Conservation (phyloP, 768 basidiomycete species). For the Phaeotremella skinneri region DNA sequence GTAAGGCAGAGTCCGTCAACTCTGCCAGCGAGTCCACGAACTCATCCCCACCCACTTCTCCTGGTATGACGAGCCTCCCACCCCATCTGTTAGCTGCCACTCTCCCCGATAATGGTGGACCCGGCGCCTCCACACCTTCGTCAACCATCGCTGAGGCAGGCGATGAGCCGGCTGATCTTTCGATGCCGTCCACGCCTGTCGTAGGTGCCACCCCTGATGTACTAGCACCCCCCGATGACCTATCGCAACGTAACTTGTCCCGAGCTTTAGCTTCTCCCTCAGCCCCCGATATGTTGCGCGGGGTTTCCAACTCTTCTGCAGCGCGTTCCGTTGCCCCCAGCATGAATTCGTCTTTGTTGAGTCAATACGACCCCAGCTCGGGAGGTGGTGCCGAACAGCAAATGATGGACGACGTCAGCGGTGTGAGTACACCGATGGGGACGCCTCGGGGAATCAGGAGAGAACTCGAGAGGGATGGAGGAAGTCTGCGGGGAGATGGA, state of each 20-base stretch:
- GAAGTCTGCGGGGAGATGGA: constrained; percentile 20
- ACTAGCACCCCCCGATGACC: constrained; percentile 29
- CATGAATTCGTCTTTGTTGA: constrained; percentile 16
- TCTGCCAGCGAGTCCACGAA: constrained; percentile 27
- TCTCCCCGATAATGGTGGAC: constrained; percentile 29
- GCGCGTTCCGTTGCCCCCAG: constrained; percentile 14
- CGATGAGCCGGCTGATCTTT: constrained; percentile 27
- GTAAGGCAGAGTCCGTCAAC: constrained; percentile 13
- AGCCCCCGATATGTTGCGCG: constrained; percentile 13
- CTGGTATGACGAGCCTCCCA: constrained; percentile 6
- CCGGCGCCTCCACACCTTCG: constrained; percentile 40
- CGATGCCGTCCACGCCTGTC: constrained; percentile 33
- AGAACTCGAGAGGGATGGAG: constrained; percentile 31
- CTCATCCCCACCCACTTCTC: constrained; percentile 7
- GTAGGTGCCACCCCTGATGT: constrained; percentile 19
- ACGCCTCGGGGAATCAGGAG: constrained; percentile 36
- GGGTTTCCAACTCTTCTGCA: constrained; percentile 13
- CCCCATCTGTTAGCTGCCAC: constrained; percentile 31
- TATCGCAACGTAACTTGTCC: constrained; percentile 24
- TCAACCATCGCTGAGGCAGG: constrained; percentile 44
- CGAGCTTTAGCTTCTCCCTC: neutral
- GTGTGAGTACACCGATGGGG: constrained; percentile 39
- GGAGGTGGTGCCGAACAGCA: constrained; percentile 22
- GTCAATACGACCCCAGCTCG: constrained; percentile 11
- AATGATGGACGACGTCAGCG: constrained; percentile 42